A percentile compares a stretch with the other conserved stretches of the same genome.
These are phyloP conservation scores for Blastobotrys illinoisensis DNA, from an alignment of 1,139 yeast genomes.

Conservation along the genomic window DNA sequence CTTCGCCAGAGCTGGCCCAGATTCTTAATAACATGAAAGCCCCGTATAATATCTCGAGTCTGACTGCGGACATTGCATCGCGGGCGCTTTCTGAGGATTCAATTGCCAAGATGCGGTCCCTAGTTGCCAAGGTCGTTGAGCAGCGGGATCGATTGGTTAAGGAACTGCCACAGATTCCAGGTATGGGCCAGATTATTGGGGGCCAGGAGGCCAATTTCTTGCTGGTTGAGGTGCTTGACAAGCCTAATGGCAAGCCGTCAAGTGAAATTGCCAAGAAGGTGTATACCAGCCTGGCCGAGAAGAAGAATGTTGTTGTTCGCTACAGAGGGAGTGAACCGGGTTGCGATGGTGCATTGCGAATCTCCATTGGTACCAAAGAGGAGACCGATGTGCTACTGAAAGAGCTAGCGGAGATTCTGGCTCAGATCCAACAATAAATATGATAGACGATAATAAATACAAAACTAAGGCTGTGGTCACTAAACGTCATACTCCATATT, in stretches of 20 bases:
- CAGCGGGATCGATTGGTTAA: conserved; percentile 54
- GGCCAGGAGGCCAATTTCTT: conserved; percentile 87
- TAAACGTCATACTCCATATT: neutral
- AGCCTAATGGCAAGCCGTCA: conserved; percentile 52
- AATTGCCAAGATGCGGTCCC: conserved; percentile 51
- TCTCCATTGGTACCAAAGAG: conserved; percentile 75
- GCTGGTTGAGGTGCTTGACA: conserved; percentile 62
- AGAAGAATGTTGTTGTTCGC: conserved; percentile 75
- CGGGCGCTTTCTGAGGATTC: conserved; percentile 65
- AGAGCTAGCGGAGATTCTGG: conserved; percentile 42
- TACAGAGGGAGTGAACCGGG: conserved; percentile 87
- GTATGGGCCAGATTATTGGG: conserved; percentile 73
- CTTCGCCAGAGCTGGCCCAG: conserved; percentile 53
- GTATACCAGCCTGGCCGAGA: conserved; percentile 64
- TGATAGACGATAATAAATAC: conserved; percentile 1
- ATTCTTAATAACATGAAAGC: conserved; percentile 87
- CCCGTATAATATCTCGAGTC: conserved; percentile 86
- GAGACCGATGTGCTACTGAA: conserved; percentile 60
- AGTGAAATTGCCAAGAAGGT: conserved; percentile 63
- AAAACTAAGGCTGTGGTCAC: neutral
- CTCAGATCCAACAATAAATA: conserved; percentile 23
- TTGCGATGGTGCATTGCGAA: conserved; percentile 79
- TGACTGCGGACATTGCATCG: conserved; percentile 69
- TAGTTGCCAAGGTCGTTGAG: conserved; percentile 44
- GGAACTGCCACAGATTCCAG: conserved; percentile 47